Percentiles rank a stretch among this genome's conserved stretches.
Conservation (phyloP, 2,329 filamentous ascomycete species). For the Tolypocladium ophioglossoides region DNA sequence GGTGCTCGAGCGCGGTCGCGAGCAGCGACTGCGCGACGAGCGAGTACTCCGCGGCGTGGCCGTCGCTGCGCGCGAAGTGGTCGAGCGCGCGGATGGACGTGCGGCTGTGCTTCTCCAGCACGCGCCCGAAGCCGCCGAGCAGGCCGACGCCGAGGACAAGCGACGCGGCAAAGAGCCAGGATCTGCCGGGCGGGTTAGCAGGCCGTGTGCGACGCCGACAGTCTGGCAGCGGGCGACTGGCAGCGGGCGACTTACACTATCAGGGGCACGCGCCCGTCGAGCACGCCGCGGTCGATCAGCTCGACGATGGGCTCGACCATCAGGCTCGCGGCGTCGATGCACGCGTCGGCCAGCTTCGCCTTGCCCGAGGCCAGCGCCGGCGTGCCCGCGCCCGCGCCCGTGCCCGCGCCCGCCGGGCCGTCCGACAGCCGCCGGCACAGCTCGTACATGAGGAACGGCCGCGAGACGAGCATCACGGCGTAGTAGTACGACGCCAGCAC, state of each 20-base stretch:
- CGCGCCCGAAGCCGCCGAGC: conserved; percentile 39
- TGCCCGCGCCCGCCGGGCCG: conserved; percentile 8
- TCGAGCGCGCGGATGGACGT: conserved; percentile 37
- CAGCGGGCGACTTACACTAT: conserved; percentile 33
- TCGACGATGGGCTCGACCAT: conserved; percentile 40
- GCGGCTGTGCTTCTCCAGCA: conserved; percentile 38
- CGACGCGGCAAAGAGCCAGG: conserved; percentile 43
- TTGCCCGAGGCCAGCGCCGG: conserved; percentile 27
- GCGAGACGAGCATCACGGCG: conserved; percentile 44
- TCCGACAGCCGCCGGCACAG: conserved; percentile 34
- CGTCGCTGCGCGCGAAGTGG: conserved; percentile 36
- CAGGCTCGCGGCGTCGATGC: conserved; percentile 42
- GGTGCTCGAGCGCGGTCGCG: conserved; percentile 31
- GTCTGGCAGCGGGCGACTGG: too few relatives aligned
- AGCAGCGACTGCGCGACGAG: conserved; percentile 42
- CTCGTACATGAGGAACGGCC: conserved; percentile 47
- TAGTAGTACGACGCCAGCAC: conserved; percentile 44
- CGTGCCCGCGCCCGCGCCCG: conserved; percentile 4
- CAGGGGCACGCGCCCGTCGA: conserved; percentile 36
- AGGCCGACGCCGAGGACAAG: conserved; percentile 41
- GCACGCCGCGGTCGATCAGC: conserved; percentile 27
- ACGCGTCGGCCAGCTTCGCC: conserved; percentile 41
- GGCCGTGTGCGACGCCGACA: too few relatives aligned
- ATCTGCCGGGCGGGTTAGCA: too few relatives aligned
- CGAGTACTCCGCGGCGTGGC: conserved; percentile 41